A percentile compares a stretch with the other conserved stretches of the same genome.
Conservation (phyloP, 2,329 filamentous ascomycete genomes). For the Stagonosporopsis cucurbitacearum region DNA sequence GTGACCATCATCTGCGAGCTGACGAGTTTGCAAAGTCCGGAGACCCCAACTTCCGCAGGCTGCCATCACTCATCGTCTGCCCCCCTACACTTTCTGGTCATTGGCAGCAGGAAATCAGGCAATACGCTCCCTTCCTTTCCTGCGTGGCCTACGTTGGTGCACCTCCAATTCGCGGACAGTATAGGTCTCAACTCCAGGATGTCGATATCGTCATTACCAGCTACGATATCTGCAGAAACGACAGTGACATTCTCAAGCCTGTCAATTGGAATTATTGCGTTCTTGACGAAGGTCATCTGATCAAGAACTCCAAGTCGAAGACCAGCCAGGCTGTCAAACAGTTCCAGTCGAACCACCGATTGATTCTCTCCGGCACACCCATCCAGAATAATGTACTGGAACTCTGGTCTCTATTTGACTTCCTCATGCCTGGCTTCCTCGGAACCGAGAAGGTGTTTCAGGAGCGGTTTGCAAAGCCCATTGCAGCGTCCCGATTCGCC, state of each 20-base stretch:
- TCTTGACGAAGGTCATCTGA: conserved; percentile 94
- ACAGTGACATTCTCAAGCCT: conserved; percentile 81
- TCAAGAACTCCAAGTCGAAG: conserved; percentile 98
- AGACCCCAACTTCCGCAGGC: conserved; percentile 74
- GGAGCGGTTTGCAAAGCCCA: conserved; percentile 93
- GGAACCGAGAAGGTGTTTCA: conserved; percentile 97
- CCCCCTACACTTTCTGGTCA: conserved; percentile 95
- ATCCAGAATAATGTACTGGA: conserved; percentile 98
- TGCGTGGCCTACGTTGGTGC: conserved; percentile 92
- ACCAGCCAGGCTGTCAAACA: conserved; percentile 92
- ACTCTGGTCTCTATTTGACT: conserved; percentile 97
- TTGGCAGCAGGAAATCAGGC: conserved; percentile 97
- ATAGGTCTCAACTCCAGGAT: conserved; percentile 72
- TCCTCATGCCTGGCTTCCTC: conserved; percentile 97
- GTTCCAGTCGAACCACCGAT: conserved; percentile 86
- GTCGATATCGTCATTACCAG: conserved; percentile 97
- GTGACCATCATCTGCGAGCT: conserved; percentile 91
- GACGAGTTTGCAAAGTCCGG: conserved; percentile 87
- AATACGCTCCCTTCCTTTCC: conserved; percentile 91
- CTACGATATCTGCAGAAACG: conserved; percentile 97
- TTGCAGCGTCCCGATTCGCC: conserved; percentile 90
- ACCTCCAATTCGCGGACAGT: conserved; percentile 76
- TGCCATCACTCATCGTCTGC: conserved; percentile 94
- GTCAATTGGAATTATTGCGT: conserved; percentile 98
- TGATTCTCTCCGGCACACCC: conserved; percentile 95